A percentile compares a stretch with the other conserved stretches of the same genome.
Evolutionary conservation across 2,329 filamentous ascomycete genomes (phyloP).

Genomic region (Apiospora saccharicola): DNA sequence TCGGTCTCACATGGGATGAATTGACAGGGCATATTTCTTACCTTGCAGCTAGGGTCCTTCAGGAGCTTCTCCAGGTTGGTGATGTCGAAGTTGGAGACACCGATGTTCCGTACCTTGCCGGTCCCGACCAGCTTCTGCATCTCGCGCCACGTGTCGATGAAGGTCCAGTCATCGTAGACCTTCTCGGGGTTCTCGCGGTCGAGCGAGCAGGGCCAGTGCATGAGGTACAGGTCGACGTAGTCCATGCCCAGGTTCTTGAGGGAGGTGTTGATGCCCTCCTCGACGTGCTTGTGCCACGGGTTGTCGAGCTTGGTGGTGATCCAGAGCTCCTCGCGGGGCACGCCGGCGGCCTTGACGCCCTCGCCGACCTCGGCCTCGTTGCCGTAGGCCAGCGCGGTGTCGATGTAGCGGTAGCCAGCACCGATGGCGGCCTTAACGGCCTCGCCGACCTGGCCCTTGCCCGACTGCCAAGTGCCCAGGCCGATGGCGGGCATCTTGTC

Average conservation of each 20-base stretch:
- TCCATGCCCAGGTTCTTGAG: conserved; percentile 67
- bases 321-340: conserved; percentile 72
- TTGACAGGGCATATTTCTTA: conserved; percentile 35
- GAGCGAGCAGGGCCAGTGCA: conserved; percentile 75
- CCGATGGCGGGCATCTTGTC: conserved; percentile 80
- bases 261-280: conserved; percentile 66
- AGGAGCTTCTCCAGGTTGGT: conserved; percentile 81
- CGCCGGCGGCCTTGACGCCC: conserved; percentile 69
- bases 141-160: conserved; percentile 79
- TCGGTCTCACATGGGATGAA: no score
- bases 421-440: conserved; percentile 76
- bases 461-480: conserved; percentile 83
- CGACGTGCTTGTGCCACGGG: conserved; percentile 75
- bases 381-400: conserved; percentile 79
- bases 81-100: conserved; percentile 87
- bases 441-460: conserved; percentile 69
- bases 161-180: conserved; percentile 80
- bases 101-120: conserved; percentile 81
- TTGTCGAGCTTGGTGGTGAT: conserved; percentile 86
- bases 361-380: conserved; percentile 76
- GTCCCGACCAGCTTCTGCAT: conserved; percentile 73
- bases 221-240: conserved; percentile 75
- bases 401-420: conserved; percentile 77
- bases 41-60: conserved; percentile 69
- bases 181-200: conserved; percentile 69